A percentile compares a stretch with the other conserved stretches of the same genome.
These are phyloP conservation scores for Camellia sinensis DNA, from an alignment of 148 eudicot genomes.

Conservation along the genomic window DNA sequence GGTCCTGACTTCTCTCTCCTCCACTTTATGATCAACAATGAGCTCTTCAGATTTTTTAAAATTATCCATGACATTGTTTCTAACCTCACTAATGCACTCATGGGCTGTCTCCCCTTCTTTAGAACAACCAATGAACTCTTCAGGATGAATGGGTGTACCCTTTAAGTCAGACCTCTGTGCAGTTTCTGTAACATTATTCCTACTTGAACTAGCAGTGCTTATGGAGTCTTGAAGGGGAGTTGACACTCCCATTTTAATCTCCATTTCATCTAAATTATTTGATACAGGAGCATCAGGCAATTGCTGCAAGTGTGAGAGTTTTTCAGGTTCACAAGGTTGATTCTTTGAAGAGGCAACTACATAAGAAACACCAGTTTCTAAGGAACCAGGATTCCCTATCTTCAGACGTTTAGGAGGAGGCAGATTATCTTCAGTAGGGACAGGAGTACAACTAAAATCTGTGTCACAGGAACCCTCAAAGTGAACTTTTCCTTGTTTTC, in stretches of 20 bases:
- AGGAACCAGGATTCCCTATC: constrained; percentile 16
- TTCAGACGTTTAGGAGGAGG: constrained; percentile 45
- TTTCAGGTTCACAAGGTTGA: constrained; percentile 29
- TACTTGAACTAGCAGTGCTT: too few species aligned
- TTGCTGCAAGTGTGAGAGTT: background rate
- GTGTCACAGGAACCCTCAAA: background rate
- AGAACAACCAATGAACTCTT: constrained; percentile 22
- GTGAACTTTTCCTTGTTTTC: constrained; percentile 9
- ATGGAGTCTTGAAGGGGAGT: too few species aligned
- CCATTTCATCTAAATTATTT: background rate
- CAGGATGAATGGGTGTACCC: constrained; percentile 21
- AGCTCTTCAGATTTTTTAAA: constrained; percentile 26
- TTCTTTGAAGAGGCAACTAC: constrained; percentile 17
- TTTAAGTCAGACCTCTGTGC: constrained; percentile 6
- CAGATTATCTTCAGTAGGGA: constrained; percentile 15
- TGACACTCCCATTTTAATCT: too few species aligned
- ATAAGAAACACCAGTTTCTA: constrained; percentile 22
- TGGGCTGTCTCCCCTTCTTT: constrained; percentile 8
- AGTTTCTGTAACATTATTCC: constrained; percentile 14
- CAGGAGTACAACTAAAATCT: constrained; percentile 13
- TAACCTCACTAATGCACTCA: constrained; percentile 7
- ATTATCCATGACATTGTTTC: constrained; percentile 13
- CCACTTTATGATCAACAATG: constrained; percentile 25
- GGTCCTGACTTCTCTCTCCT: constrained; percentile 12
- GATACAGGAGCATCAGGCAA: constrained; percentile 3